Base-by-base conservation (phyloP, 768 basidiomycete genomes). In the Psilocybe tampanensis region DNA sequence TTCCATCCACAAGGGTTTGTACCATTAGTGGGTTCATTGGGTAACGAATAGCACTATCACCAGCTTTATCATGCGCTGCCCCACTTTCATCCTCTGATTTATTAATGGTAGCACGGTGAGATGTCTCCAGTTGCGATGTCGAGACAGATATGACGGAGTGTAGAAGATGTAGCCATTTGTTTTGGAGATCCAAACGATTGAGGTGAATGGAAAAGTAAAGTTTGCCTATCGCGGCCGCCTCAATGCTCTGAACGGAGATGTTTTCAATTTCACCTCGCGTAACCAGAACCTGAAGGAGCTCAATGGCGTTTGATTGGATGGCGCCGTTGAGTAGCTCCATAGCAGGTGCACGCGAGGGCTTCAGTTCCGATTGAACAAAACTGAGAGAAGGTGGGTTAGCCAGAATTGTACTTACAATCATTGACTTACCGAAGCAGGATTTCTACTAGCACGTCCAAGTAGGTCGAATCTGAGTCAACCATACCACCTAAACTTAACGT, bases 101-200 rank as follows among this genome's bases (percentile, higher is more conserved):
- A 11, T 41, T 34, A 15, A 59, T 36, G 29, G 64, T 55, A 44
- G 60, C 60, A 61, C 69, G 65, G 54, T 60, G 59, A 54, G 68
- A 49, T 56, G 68, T 56, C 32, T 74, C 77, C 4, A 76, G 65
- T 21, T 67, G 65, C 23, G 77, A 60, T 1, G 76, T 81, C 3
- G 86, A 85, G 1, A 85, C 85, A 2, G 90, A 88, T 41, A 95
- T 86, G 29, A 94, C 75, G 0, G 92, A 89, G 67, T 98, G 95
- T 0, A 98, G 81, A 12, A 96, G 83, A 67, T 95, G 94, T 3
- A 98, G 81, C 47, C 96, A 82, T 68, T 95, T 96, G 78, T 92
- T 95, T 75, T 98, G 97, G 13, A 95, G 77, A 64, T 96, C 91
- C 39, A 94, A 81, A 33, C 86, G 80, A 36, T 72, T 75, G 19